These are phyloP conservation scores for Kodamaea alishanica DNA, from an alignment of 1,139 yeast genomes.

Conservation along the genomic window DNA sequence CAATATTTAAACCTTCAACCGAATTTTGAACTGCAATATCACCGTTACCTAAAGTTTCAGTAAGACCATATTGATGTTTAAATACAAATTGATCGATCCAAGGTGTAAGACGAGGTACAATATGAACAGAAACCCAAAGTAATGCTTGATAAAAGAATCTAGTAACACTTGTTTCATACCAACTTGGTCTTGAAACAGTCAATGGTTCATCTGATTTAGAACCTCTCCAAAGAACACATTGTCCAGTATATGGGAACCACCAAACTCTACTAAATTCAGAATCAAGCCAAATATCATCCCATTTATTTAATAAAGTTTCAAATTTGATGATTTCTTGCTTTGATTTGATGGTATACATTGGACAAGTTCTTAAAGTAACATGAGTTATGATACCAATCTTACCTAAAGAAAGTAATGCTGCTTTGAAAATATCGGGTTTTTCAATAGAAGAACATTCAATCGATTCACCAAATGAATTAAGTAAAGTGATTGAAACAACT, in stretches of 20 bases:
- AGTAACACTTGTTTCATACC: slow-evolving; percentile 83
- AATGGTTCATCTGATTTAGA: slow-evolving; percentile 61
- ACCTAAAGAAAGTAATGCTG: slow-evolving; percentile 85
- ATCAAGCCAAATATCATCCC: slow-evolving; percentile 80
- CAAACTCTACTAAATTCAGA: slow-evolving; percentile 90
- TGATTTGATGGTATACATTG: slow-evolving; percentile 77
- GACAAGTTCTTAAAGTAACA: slow-evolving; percentile 84
- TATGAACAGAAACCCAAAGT: slow-evolving; percentile 72
- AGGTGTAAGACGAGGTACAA: slow-evolving; percentile 77
- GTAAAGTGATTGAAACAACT: slow-evolving; percentile 69
- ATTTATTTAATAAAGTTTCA: slow-evolving; percentile 59
- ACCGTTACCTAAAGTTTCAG: slow-evolving; percentile 65
- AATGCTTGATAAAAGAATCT: slow-evolving; percentile 74
- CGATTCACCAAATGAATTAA: slow-evolving; percentile 70
- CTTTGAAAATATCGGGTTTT: slow-evolving; percentile 70
- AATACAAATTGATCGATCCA: slow-evolving; percentile 80
- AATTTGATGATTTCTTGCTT: slow-evolving; percentile 79
- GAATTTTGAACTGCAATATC: slow-evolving; percentile 73
- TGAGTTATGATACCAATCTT: slow-evolving; percentile 86
- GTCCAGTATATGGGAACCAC: slow-evolving; percentile 95
- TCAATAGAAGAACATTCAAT: slow-evolving; percentile 66
- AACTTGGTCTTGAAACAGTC: slow-evolving; percentile 66
- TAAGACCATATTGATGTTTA: slow-evolving; percentile 73
- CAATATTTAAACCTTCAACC: slow-evolving; percentile 90
- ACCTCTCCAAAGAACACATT: slow-evolving; percentile 90